These are phyloP conservation scores for Gastrolobium bilobum DNA, from an alignment of 306 rosid genomes.

Conservation along the genomic window DNA sequence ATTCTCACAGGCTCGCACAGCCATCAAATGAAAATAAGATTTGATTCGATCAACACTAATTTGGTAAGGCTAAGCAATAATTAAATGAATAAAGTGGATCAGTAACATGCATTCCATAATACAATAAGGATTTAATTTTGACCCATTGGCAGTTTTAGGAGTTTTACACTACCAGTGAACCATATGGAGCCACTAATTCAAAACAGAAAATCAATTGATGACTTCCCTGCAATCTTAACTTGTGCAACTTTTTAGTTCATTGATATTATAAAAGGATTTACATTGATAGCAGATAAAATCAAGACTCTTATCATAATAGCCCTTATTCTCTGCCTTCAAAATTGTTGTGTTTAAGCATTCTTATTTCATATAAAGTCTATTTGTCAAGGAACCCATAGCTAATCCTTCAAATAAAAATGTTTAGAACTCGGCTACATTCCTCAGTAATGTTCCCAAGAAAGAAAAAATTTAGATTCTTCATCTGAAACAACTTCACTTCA, in stretches of 20 bases:
- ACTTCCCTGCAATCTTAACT: not conserved
- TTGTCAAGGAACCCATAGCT: not conserved
- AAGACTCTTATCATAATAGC: not conserved
- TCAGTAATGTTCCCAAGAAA: not conserved
- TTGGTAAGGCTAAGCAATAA: not conserved
- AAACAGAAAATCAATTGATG: not conserved
- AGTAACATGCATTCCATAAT: not conserved
- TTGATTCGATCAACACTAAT: not conserved
- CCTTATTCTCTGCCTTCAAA: not conserved
- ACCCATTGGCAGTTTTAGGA: not conserved
- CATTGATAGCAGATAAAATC: not conserved
- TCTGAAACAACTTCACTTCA: slow-evolving; percentile 7
- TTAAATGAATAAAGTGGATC: not conserved
- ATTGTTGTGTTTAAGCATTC: not conserved
- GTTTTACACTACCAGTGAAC: slow-evolving; percentile 9
- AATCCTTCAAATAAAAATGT: not conserved
- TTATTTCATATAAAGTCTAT: not conserved
- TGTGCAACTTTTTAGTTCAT: not conserved
- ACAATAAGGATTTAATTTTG: not conserved
- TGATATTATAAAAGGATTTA: not conserved
- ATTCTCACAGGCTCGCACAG: not conserved
- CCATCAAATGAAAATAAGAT: not conserved
- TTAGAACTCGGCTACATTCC: too few relatives aligned
- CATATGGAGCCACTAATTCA: not conserved
- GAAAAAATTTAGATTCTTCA: not conserved